Conservation (phyloP, 352 stramenopile genomes). For the Phytophthora capsici region DNA sequence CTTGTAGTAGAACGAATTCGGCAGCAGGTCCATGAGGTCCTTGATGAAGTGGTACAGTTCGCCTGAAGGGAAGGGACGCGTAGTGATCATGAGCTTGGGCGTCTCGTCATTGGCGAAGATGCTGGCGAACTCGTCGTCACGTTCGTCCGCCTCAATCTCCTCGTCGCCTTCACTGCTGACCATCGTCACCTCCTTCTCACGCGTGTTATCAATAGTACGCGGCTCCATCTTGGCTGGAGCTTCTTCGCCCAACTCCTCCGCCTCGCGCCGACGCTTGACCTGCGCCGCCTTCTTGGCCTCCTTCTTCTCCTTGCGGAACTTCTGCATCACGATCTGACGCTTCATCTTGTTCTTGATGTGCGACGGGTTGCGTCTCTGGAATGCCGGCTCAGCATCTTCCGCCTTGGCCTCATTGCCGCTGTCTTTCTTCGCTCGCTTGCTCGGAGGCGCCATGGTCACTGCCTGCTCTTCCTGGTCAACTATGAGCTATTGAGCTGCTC, state of each 20-base stretch:
- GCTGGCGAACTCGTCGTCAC: slow-evolving; percentile 98
- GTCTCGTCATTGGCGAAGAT: slow-evolving; percentile 96
- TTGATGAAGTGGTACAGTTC: slow-evolving; percentile 98
- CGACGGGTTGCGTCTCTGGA: slow-evolving; percentile 71
- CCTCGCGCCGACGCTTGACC: slow-evolving; percentile 82
- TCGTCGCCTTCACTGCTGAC: slow-evolving; percentile 92
- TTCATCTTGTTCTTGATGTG: slow-evolving; percentile 96
- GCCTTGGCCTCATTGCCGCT: slow-evolving; percentile 12
- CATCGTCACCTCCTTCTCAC: slow-evolving; percentile 96
- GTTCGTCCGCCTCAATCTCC: slow-evolving; percentile 97
- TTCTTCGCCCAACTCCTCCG: slow-evolving; percentile 88
- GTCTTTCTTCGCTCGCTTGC: slow-evolving; percentile 38
- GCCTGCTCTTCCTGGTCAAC: too few relatives aligned
- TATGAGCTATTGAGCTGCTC: neutral
- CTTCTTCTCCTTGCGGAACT: slow-evolving; percentile 95
- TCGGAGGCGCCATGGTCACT: slow-evolving; percentile 25
- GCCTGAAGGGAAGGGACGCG: slow-evolving; percentile 94
- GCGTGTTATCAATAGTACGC: slow-evolving; percentile 97
- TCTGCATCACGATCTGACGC: slow-evolving; percentile 89
- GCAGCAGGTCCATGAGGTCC: slow-evolving; percentile 97
- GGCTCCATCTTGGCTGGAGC: slow-evolving; percentile 88
- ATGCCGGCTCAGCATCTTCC: slow-evolving; percentile 12
- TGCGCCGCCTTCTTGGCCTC: slow-evolving; percentile 88
- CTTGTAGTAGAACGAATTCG: slow-evolving; percentile 99
- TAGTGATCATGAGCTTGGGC: slow-evolving; percentile 99